Percentiles rank a stretch among this genome's conserved stretches.
phyloP scores from a whole-genome alignment of 176 grass and related monocot species.

The Poa pratensis region DNA sequence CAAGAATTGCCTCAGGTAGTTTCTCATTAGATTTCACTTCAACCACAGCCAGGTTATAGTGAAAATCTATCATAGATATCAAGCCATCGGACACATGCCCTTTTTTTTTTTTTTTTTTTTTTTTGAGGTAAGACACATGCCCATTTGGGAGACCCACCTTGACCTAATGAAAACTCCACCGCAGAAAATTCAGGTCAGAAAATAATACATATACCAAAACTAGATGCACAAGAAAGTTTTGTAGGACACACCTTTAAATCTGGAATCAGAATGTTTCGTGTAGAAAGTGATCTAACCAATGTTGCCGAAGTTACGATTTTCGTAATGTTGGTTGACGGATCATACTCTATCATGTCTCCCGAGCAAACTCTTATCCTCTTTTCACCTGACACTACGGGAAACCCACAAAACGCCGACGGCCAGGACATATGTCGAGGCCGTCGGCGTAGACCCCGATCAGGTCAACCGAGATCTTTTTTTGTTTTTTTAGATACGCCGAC shows the following conservation, averaged over 20 bases:
- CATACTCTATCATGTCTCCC: neutral
- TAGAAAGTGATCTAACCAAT: neutral
- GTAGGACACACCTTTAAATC: neutral
- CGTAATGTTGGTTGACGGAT: neutral
- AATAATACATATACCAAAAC: neutral
- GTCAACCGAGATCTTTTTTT: no score
- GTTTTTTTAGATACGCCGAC: no score
- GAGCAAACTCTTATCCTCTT: constrained; percentile 20
- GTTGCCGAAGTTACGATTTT: constrained; percentile 4
- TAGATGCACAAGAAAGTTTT: neutral
- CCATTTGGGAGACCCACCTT: neutral
- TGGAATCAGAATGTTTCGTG: neutral
- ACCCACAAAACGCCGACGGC: no score
- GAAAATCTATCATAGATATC: constrained; percentile 4
- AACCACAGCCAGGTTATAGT: constrained; percentile 10
- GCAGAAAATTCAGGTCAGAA: neutral
- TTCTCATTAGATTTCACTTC: constrained; percentile 9
- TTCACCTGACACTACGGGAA: no score
- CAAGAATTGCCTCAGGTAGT: neutral
- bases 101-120: no score
- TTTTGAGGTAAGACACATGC: no score
- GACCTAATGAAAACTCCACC: neutral
- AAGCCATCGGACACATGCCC: neutral
- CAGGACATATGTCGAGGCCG: no score
- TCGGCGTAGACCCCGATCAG: no score